Percentiles rank a stretch among this genome's conserved stretches.
phyloP scores from a whole-genome alignment of 495 filamentous ascomycete genomes.

The Neurospora terricola region DNA sequence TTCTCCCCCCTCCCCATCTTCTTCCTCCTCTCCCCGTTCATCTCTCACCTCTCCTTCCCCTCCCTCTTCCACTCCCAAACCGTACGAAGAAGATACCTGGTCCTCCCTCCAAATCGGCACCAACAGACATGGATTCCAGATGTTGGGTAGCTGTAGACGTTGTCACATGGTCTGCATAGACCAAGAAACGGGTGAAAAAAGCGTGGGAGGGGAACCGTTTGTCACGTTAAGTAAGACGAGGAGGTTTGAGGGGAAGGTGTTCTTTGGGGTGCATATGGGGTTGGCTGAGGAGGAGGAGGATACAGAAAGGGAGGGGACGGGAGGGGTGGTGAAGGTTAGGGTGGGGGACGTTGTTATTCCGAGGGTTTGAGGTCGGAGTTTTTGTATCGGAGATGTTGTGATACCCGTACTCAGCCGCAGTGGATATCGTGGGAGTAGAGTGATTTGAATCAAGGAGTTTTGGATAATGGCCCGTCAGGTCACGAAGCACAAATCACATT shows the following conservation, averaged over 20 bases:
- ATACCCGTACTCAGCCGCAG: too few relatives aligned
- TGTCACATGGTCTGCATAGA: conserved; percentile 97
- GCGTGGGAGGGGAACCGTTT: conserved; percentile 63
- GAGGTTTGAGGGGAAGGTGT: conserved; percentile 68
- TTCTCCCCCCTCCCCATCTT: neutral
- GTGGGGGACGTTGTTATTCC: conserved; percentile 45
- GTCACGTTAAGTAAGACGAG: conserved; percentile 79
- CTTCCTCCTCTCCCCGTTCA: neutral
- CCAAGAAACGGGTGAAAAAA: conserved; percentile 66
- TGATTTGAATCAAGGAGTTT: too few relatives aligned
- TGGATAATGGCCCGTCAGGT: too few relatives aligned
- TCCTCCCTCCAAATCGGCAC: too few relatives aligned
- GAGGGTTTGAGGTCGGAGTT: neutral
- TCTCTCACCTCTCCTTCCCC: neutral
- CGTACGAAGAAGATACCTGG: conserved; percentile 51
- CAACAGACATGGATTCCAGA: too few relatives aligned
- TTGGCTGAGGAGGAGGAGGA: conserved; percentile 27
- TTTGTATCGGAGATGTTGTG: too few relatives aligned
- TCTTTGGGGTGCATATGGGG: conserved; percentile 74
- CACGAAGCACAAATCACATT: too few relatives aligned
- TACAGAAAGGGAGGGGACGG: conserved; percentile 11
- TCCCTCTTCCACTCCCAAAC: neutral
- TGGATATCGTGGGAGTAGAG: too few relatives aligned
- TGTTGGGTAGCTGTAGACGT: conserved; percentile 72
- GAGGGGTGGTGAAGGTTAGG: conserved; percentile 17